Conservation (phyloP, 1,139 yeast species). For the Scheffersomyces illinoinensis region DNA sequence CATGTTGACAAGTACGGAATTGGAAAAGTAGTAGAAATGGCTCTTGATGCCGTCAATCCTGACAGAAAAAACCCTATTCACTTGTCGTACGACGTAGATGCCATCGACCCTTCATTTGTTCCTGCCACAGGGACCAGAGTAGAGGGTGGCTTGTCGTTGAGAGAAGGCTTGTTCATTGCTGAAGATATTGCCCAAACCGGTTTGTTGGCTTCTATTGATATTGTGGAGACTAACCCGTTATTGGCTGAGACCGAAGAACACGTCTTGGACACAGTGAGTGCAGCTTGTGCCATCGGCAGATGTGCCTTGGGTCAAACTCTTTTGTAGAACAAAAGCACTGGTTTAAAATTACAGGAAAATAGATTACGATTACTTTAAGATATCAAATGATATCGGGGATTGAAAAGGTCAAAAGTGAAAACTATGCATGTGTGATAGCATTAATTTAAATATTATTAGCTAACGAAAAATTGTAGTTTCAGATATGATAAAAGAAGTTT, state of each 20-base stretch:
- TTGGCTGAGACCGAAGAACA: slow-evolving; percentile 80
- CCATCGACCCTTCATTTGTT: slow-evolving; percentile 90
- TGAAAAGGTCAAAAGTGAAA: background rate
- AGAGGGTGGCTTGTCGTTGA: slow-evolving; percentile 89
- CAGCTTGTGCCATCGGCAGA: slow-evolving; percentile 89
- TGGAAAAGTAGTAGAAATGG: slow-evolving; percentile 90
- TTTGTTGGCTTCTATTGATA: slow-evolving; percentile 79
- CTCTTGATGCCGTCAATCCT: slow-evolving; percentile 77
- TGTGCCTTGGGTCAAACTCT: slow-evolving; percentile 94
- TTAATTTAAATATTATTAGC: too few relatives aligned
- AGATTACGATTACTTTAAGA: background rate
- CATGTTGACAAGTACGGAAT: slow-evolving; percentile 95
- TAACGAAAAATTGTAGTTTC: background rate
- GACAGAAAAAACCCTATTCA: slow-evolving; percentile 76
- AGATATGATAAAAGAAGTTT: background rate
- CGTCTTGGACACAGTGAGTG: slow-evolving; percentile 79
- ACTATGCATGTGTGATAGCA: background rate
- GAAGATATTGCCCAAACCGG: slow-evolving; percentile 93
- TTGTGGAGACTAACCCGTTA: slow-evolving; percentile 92
- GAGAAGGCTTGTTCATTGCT: slow-evolving; percentile 91
- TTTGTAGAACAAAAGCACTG: slow-evolving; percentile 37
- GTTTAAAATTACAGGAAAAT: background rate
- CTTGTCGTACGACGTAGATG: slow-evolving; percentile 93
- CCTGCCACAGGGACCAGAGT: slow-evolving; percentile 99
- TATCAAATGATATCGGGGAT: background rate